These are phyloP conservation scores for grape (Vitis vinifera) DNA, from an alignment of 164 flowering plant species.

Conservation along the genomic window DNA sequence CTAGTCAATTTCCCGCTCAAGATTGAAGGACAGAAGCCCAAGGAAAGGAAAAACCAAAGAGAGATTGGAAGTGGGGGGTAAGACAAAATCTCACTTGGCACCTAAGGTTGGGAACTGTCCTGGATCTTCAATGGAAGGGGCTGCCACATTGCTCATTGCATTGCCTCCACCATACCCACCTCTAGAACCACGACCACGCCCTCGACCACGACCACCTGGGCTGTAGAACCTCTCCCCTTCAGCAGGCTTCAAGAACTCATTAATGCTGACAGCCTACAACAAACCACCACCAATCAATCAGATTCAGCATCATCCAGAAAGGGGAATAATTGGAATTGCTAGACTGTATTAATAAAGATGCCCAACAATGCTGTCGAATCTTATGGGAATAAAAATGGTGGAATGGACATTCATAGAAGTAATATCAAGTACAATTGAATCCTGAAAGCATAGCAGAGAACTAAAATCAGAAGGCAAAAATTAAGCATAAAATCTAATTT, in stretches of 20 bases:
- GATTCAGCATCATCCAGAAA: too few relatives aligned
- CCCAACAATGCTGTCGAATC: too few relatives aligned
- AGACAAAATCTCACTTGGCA: conserved; percentile 42
- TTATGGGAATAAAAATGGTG: too few relatives aligned
- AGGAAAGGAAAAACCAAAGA: conserved; percentile 6
- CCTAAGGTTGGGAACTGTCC: conserved; percentile 72
- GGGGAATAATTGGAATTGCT: too few relatives aligned
- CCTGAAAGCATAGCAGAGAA: too few relatives aligned
- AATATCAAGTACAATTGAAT: too few relatives aligned
- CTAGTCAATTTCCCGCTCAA: conserved; percentile 25
- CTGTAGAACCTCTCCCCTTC: conserved; percentile 66
- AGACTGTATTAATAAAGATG: too few relatives aligned
- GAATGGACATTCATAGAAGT: too few relatives aligned
- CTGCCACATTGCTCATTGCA: conserved; percentile 19
- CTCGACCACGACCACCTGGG: conserved; percentile 74
- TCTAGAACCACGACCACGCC: conserved; percentile 75
- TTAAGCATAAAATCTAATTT: too few relatives aligned
- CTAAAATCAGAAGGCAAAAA: too few relatives aligned
- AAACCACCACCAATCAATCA: conserved; percentile 4
- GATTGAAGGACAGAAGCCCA: conserved; percentile 11
- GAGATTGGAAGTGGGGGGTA: neutral
- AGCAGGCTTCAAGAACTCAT: conserved; percentile 90
- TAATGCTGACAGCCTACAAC: conserved; percentile 71
- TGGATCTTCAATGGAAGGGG: conserved; percentile 56
- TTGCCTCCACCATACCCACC: conserved; percentile 53